Evolutionary conservation across 441 rosid genomes (phyloP).

Genomic region (Geranium incanum): DNA sequence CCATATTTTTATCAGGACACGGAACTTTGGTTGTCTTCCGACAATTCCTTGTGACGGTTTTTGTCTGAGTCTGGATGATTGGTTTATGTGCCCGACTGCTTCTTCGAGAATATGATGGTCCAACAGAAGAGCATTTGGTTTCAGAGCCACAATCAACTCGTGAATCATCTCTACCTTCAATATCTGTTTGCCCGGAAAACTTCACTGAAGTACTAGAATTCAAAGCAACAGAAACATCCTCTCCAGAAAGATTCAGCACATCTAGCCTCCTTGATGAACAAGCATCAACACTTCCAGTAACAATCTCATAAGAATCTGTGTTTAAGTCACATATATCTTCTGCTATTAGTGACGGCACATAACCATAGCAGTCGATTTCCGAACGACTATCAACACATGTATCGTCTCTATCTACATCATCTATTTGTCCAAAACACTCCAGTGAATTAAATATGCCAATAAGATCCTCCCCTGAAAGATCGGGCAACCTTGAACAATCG

Average conservation of each 20-base stretch:
- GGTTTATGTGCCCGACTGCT: conserved; percentile 39
- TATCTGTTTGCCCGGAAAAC: conserved; percentile 23
- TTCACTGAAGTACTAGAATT: conserved; percentile 32
- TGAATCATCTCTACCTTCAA: conserved; percentile 35
- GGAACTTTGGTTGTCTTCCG: conserved; percentile 35
- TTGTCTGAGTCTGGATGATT: conserved; percentile 32
- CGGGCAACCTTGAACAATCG: not conserved
- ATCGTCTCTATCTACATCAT: not conserved
- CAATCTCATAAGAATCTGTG: conserved; percentile 26
- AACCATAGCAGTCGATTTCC: not conserved
- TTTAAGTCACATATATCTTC: conserved; percentile 26
- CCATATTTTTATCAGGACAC: conserved; percentile 27
- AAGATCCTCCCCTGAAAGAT: not conserved
- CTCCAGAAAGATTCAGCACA: conserved; percentile 25
- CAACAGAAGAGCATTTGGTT: conserved; percentile 27
- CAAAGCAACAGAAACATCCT: conserved; percentile 23
- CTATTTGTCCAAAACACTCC: conserved; percentile 5
- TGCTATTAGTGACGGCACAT: not conserved
- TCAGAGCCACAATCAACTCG: conserved; percentile 39
- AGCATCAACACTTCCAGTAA: conserved; percentile 20
- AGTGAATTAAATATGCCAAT: not conserved
- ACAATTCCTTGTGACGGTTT: conserved; percentile 36
- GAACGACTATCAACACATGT: not conserved
- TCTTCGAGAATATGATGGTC: conserved; percentile 37
- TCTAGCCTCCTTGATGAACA: conserved; percentile 28